Evolutionary conservation across 225 moss, liverwort and hornwort genomes (phyloP).

Genomic region (Polytrichum formosum): DNA sequence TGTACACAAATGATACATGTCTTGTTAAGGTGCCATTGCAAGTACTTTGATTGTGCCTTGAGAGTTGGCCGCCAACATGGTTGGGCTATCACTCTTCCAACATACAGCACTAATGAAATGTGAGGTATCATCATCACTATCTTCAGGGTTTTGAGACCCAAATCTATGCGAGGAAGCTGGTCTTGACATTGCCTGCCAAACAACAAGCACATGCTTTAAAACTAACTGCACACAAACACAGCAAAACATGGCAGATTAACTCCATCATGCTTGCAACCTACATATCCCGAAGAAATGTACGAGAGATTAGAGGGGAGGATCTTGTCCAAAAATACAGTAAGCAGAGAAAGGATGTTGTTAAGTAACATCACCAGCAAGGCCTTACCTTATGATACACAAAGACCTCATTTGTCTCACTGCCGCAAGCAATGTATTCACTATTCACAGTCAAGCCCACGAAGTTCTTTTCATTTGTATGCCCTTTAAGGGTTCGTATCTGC

Average conservation of each 20-base stretch:
- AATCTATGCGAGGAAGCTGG: constrained; percentile 55
- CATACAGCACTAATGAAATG: constrained; percentile 95
- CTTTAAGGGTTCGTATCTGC: constrained; percentile 83
- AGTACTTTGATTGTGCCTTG: constrained; percentile 98
- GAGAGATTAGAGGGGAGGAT: too few relatives aligned
- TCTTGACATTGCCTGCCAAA: constrained; percentile 46
- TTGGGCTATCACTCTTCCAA: constrained; percentile 97
- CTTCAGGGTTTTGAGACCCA: constrained; percentile 42
- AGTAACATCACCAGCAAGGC: too few relatives aligned
- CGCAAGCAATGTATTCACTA: constrained; percentile 93
- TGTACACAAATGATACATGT: too few relatives aligned
- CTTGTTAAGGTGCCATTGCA: constrained; percentile 71
- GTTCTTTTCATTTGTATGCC: constrained; percentile 94
- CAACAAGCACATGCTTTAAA: background rate
- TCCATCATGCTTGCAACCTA: too few relatives aligned
- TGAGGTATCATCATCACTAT: constrained; percentile 46
- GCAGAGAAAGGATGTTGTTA: too few relatives aligned
- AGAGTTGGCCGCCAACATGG: constrained; percentile 91
- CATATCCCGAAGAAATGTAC: too few relatives aligned
- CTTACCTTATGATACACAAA: constrained; percentile 92
- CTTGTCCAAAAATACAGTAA: too few relatives aligned
- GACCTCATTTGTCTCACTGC: constrained; percentile 96
- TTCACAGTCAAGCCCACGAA: constrained; percentile 91
- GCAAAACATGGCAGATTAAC: too few relatives aligned
- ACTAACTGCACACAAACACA: too few relatives aligned